A percentile compares a stretch with the other conserved stretches of the same genome.
Evolutionary conservation across 371 early-diverging fungal species (phyloP).

Genomic region (Mortierella sp.): DNA sequence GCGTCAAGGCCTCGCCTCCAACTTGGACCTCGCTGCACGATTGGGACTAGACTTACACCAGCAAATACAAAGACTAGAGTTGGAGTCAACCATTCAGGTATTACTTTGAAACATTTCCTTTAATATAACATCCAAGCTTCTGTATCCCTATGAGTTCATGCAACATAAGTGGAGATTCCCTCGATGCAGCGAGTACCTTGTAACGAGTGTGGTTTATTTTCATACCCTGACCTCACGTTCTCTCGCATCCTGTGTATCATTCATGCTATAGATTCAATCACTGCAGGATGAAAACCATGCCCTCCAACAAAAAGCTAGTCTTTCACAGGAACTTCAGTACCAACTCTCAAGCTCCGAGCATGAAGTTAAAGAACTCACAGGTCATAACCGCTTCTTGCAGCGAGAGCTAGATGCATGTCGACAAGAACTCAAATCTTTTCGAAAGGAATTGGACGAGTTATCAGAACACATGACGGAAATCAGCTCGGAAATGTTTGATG

Average conservation of each 20-base stretch:
- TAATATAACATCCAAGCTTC: background rate
- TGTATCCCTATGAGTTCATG: background rate
- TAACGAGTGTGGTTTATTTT: background rate
- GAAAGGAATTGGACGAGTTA: constrained; percentile 73
- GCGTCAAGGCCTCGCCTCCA: constrained; percentile 68
- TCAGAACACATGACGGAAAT: constrained; percentile 75
- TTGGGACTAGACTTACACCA: constrained; percentile 74
- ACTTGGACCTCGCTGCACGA: constrained; percentile 75
- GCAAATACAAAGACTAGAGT: constrained; percentile 71
- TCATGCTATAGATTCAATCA: constrained; percentile 57
- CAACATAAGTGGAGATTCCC: background rate
- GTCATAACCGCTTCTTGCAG: constrained; percentile 65
- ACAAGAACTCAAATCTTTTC: constrained; percentile 68
- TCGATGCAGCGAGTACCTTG: background rate
- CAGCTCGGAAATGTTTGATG: constrained; percentile 74
- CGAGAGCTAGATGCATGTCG: constrained; percentile 72
- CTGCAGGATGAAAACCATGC: constrained; percentile 70
- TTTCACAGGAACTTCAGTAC: constrained; percentile 54
- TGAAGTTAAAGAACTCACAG: constrained; percentile 53
- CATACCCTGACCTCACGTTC: background rate
- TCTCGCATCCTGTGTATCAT: constrained; percentile 3
- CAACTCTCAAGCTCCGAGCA: constrained; percentile 52
- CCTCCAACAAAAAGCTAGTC: constrained; percentile 63
- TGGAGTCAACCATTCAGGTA: constrained; percentile 57
- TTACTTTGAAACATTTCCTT: background rate